These are phyloP conservation scores for Plasmodium malariae DNA, from an alignment of 169 alveolate genomes.

Conservation along the genomic window DNA sequence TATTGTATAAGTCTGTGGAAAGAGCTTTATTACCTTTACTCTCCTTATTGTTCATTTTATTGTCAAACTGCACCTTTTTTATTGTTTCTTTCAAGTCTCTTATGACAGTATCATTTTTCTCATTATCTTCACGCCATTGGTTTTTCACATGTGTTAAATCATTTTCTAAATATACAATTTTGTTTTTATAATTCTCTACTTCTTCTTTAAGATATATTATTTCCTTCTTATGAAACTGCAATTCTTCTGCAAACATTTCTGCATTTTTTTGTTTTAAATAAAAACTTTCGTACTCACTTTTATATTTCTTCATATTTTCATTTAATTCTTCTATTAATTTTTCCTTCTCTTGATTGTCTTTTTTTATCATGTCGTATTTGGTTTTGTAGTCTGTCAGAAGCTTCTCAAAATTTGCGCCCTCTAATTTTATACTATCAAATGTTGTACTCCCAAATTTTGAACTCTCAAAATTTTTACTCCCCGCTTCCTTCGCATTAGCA, in stretches of 20 bases:
- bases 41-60: constrained; percentile 14
- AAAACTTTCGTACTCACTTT: constrained; percentile 25
- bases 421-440: no score
- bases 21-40: background rate
- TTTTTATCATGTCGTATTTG: constrained; percentile 8
- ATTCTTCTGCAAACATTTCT: constrained; percentile 24
- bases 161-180: constrained; percentile 25
- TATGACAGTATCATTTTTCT: constrained; percentile 19
- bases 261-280: constrained; percentile 22
- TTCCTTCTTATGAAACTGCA: constrained; percentile 35
- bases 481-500: no score
- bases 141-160: constrained; percentile 22
- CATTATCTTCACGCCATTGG: constrained; percentile 47
- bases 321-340: constrained; percentile 49
- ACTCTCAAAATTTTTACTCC: background rate
- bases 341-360: constrained; percentile 61
- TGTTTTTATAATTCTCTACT: constrained; percentile 37
- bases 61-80: constrained; percentile 26
- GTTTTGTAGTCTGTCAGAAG: constrained; percentile 9
- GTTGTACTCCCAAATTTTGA: no score
- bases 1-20: no score
- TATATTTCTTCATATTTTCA: constrained; percentile 36
- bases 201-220: constrained; percentile 54
- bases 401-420: background rate
- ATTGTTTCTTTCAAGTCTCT: constrained; percentile 47